Percentiles rank a stretch among this genome's conserved stretches.
phyloP scores from a whole-genome alignment of 1,284 basidiomycete species.

The Phellinidium pouzarii region DNA sequence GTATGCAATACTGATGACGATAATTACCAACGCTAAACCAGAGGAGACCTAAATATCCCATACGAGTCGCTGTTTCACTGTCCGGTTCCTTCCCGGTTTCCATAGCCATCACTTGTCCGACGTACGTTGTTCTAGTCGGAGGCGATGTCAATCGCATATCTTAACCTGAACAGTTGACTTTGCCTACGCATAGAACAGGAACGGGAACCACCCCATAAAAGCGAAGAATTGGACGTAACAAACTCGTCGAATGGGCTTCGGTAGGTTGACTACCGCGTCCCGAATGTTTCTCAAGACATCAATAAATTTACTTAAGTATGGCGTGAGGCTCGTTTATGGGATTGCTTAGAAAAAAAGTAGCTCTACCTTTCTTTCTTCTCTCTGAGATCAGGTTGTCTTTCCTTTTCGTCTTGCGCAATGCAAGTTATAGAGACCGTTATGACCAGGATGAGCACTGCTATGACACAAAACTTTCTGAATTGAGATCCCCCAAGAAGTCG shows the following conservation, averaged over 20 bases:
- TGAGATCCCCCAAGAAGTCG: conserved; percentile 85
- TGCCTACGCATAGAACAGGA: conserved; percentile 90
- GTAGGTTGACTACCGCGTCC: conserved; percentile 66
- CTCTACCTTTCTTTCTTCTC: conserved; percentile 32
- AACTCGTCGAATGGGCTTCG: conserved; percentile 77
- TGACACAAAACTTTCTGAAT: conserved; percentile 91
- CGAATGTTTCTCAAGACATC: conserved; percentile 76
- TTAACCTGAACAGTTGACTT: conserved; percentile 24
- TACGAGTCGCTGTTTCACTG: conserved; percentile 75
- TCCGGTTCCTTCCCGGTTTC: conserved; percentile 69
- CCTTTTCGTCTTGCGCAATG: conserved; percentile 71
- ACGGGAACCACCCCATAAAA: conserved; percentile 95
- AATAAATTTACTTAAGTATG: conserved; percentile 38
- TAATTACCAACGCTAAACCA: conserved; percentile 78
- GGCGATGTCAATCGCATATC: conserved; percentile 7
- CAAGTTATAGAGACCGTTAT: conserved; percentile 86
- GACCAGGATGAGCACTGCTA: conserved; percentile 76
- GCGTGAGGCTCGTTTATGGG: conserved; percentile 15
- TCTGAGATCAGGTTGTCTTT: conserved; percentile 39
- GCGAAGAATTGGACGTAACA: conserved; percentile 89
- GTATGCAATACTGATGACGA: conserved; percentile 4
- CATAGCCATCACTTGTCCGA: conserved; percentile 85
- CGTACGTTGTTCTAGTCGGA: conserved; percentile 70
- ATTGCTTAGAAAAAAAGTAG: conserved; percentile 30
- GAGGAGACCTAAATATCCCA: conserved; percentile 85